These are phyloP conservation scores for Moricandia moricandioides DNA, from an alignment of 345 rosid genomes.

Conservation along the genomic window DNA sequence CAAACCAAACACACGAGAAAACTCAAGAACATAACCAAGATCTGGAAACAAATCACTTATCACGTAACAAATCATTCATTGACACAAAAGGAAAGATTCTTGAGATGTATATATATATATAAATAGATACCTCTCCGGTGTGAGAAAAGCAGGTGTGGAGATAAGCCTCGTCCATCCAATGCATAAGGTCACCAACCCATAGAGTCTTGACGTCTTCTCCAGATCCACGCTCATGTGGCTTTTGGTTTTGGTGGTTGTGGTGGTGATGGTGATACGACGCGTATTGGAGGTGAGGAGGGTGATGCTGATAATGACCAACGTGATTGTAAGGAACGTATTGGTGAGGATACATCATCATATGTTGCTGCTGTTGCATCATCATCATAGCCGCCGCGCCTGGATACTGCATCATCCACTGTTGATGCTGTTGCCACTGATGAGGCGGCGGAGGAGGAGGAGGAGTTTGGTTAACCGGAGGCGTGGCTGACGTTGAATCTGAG, in stretches of 20 bases:
- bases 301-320: slow-evolving; percentile 33
- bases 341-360: slow-evolving; percentile 85
- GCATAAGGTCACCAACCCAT: slow-evolving; percentile 86
- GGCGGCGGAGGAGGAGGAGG: slow-evolving; percentile 45
- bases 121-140: slow-evolving; percentile 58
- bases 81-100: neutral
- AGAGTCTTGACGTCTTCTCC: slow-evolving; percentile 69
- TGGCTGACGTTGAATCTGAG: slow-evolving; percentile 45
- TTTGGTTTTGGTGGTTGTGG: slow-evolving; percentile 16
- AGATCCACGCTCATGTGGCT: slow-evolving; percentile 39
- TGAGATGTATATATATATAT: neutral
- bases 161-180: slow-evolving; percentile 94
- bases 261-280: slow-evolving; percentile 16
- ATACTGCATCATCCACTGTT: slow-evolving; percentile 74
- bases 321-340: slow-evolving; percentile 49
- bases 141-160: slow-evolving; percentile 71
- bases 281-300: slow-evolving; percentile 5
- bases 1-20: slow-evolving; percentile 12
- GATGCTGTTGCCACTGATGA: slow-evolving; percentile 39
- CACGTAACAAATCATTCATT: neutral
- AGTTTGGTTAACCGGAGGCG: slow-evolving; percentile 44
- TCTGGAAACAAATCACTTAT: neutral
- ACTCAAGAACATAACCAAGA: slow-evolving; percentile 22
- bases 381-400: slow-evolving; percentile 83
- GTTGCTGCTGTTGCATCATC: slow-evolving; percentile 74